phyloP scores from a whole-genome alignment of 2,329 filamentous ascomycete species.

The Endoconidiophora polonica region DNA sequence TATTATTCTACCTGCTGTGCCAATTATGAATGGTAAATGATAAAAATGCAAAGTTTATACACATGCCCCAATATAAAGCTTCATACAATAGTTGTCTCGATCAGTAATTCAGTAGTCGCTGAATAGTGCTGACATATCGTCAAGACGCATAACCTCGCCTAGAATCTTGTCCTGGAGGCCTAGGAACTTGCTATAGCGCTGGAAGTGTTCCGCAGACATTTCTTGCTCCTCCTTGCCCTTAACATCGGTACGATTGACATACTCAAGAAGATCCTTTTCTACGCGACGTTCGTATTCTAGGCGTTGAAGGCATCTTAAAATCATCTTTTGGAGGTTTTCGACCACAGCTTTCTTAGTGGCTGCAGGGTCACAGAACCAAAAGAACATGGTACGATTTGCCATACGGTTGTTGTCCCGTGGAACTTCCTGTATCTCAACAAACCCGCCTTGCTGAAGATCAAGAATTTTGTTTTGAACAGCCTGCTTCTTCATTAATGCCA shows the following conservation, averaged over 20 bases:
- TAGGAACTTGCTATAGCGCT: slow-evolving; percentile 40
- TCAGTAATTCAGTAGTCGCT: slow-evolving; percentile 47
- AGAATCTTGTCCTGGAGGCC: slow-evolving; percentile 57
- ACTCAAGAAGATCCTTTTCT: slow-evolving; percentile 56
- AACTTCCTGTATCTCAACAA: slow-evolving; percentile 85
- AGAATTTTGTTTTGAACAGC: slow-evolving; percentile 75
- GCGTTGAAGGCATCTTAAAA: slow-evolving; percentile 71
- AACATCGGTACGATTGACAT: slow-evolving; percentile 74
- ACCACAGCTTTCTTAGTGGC: slow-evolving; percentile 53
- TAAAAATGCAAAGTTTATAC: not conserved
- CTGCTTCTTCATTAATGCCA: slow-evolving; percentile 68
- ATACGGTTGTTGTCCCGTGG: slow-evolving; percentile 71
- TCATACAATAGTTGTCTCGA: not conserved
- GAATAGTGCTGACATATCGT: slow-evolving; percentile 70
- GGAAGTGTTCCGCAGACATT: slow-evolving; percentile 57
- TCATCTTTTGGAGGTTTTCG: slow-evolving; percentile 74
- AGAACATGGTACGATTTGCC: slow-evolving; percentile 70
- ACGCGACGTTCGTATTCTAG: slow-evolving; percentile 58
- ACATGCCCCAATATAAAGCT: not conserved
- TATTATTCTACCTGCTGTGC: no score
- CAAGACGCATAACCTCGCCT: slow-evolving; percentile 62
- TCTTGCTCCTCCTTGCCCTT: slow-evolving; percentile 69
- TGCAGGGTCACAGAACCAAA: slow-evolving; percentile 79
- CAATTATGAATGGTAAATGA: not conserved
- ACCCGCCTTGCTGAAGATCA: slow-evolving; percentile 69